Evolutionary conservation across 257 asterid species (phyloP).

Genomic region (Nicotiana benthamiana): DNA sequence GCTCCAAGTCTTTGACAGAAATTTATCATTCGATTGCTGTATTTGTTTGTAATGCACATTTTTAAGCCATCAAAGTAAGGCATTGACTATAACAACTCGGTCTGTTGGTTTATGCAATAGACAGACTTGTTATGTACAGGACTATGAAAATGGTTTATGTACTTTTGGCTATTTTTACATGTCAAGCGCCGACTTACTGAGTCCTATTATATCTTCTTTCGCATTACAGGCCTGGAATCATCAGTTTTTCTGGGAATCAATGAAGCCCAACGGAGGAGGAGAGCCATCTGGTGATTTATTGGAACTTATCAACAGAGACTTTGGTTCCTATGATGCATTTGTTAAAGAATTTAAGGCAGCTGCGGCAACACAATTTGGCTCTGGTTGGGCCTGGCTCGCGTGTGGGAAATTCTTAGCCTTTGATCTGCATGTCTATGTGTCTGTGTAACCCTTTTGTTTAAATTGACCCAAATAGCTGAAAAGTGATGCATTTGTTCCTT

Average conservation of each 20-base stretch:
- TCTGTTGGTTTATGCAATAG: background rate
- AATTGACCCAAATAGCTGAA: background rate
- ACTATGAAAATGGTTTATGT: background rate
- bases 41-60: background rate
- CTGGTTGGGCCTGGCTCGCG: slow-evolving; percentile 99
- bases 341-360: slow-evolving; percentile 72
- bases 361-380: slow-evolving; percentile 87
- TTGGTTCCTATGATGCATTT: slow-evolving; percentile 76
- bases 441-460: background rate
- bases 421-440: background rate
- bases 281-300: slow-evolving; percentile 65
- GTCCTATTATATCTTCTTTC: background rate
- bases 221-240: slow-evolving; percentile 77
- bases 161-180: background rate
- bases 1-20: background rate
- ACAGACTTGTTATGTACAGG: too few species aligned
- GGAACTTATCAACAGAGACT: slow-evolving; percentile 68
- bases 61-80: background rate
- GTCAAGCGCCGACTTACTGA: background rate
- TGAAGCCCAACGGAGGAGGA: slow-evolving; percentile 93
- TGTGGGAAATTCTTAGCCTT: slow-evolving; percentile 47
- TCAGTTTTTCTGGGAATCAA: slow-evolving; percentile 90
- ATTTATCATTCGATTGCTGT: background rate
- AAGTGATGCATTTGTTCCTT: background rate
- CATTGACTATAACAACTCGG: background rate